phyloP scores from a whole-genome alignment of 345 rosid genomes.

The Populus simonii region DNA sequence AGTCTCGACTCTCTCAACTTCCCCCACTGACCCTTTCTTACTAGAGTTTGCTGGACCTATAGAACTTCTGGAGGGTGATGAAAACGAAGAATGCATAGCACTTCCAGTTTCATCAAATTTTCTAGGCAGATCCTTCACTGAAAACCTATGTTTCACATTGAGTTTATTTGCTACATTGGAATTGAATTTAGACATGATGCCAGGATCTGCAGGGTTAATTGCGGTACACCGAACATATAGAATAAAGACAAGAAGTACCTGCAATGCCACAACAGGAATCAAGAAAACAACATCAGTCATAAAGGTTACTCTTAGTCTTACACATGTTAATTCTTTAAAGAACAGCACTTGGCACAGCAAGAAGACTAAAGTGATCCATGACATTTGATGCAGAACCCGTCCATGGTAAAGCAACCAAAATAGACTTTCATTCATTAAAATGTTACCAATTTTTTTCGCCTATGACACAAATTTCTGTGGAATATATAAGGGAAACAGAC shows the following conservation, averaged over 20 bases:
- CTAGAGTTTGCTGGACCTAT: constrained; percentile 60
- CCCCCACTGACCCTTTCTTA: constrained; percentile 60
- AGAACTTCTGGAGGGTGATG: constrained; percentile 76
- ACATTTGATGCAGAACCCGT: not conserved
- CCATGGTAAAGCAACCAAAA: not conserved
- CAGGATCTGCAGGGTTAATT: constrained; percentile 99
- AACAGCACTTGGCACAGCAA: not conserved
- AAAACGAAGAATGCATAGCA: constrained; percentile 61
- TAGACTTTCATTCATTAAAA: not conserved
- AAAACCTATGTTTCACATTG: constrained; percentile 36
- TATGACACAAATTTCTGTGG: not conserved
- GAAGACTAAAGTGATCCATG: not conserved
- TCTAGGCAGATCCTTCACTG: constrained; percentile 41
- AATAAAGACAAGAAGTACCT: constrained; percentile 86
- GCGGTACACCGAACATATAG: constrained; percentile 97
- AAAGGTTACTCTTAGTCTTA: not conserved
- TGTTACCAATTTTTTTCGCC: not conserved
- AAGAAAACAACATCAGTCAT: not conserved
- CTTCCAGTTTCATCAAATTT: constrained; percentile 58
- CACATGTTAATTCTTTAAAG: not conserved
- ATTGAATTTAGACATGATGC: constrained; percentile 79
- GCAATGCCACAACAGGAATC: constrained; percentile 29
- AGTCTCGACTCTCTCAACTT: constrained; percentile 37
- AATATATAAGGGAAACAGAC: not conserved
- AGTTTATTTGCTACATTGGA: constrained; percentile 25